Percentiles rank a stretch among this genome's conserved stretches.
These are phyloP conservation scores for Chamaenerion angustifolium DNA, from an alignment of 345 rosid species.

Conservation along the genomic window DNA sequence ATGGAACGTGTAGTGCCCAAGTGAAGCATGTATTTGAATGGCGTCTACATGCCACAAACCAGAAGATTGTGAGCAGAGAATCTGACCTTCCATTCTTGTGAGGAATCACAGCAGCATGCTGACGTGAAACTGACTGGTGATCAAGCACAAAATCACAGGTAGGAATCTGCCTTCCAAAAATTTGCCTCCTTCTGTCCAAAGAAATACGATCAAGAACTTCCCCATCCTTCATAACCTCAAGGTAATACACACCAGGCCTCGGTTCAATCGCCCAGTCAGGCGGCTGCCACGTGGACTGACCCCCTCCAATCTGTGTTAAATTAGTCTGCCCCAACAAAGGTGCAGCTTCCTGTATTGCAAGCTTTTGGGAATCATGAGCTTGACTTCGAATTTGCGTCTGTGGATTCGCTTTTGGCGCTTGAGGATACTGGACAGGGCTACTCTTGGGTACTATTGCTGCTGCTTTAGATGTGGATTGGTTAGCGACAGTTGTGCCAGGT, in stretches of 20 bases:
- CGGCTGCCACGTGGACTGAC: constrained; percentile 84
- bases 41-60: background rate
- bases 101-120: constrained; percentile 83
- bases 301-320: constrained; percentile 58
- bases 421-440: constrained; percentile 16
- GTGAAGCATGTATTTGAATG: background rate
- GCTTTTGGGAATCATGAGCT: constrained; percentile 17
- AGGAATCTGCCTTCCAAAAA: constrained; percentile 79
- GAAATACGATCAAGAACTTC: constrained; percentile 67
- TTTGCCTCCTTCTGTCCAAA: constrained; percentile 59
- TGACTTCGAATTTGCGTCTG: constrained; percentile 16
- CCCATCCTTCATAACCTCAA: constrained; percentile 79
- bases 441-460: constrained; percentile 1
- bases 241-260: constrained; percentile 66
- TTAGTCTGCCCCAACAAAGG: constrained; percentile 33
- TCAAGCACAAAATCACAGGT: constrained; percentile 85
- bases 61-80: background rate
- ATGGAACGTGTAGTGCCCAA: background rate
- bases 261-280: constrained; percentile 98
- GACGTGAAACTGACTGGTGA: constrained; percentile 75
- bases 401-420: constrained; percentile 10
- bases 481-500: constrained; percentile 16
- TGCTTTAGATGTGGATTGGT: constrained; percentile 16
- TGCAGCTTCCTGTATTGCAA: constrained; percentile 22
- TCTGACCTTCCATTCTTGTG: constrained; percentile 68